These are phyloP conservation scores for Orbilia ellipsospora DNA, from an alignment of 2,329 filamentous ascomycete species.

Conservation along the genomic window DNA sequence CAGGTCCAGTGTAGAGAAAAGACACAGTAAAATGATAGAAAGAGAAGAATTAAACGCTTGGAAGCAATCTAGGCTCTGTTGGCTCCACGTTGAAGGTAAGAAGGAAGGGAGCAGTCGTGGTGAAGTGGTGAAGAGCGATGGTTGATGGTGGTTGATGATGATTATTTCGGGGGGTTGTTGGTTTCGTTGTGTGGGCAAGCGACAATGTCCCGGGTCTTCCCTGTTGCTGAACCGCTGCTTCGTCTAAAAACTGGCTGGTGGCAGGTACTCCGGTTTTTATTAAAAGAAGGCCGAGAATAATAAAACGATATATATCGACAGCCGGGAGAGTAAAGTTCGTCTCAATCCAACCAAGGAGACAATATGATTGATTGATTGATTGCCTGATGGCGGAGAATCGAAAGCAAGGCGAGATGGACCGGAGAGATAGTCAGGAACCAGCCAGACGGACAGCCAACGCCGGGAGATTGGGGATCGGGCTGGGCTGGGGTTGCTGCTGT, in stretches of 20 bases:
- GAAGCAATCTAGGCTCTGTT: no score
- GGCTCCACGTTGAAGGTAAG: not conserved
- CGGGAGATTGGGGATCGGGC: slow-evolving; percentile 41
- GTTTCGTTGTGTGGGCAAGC: no score
- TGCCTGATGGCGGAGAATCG: slow-evolving; percentile 1
- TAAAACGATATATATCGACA: no score
- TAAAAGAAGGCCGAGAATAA: no score
- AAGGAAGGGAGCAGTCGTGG: not conserved
- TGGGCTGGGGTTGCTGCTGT: not conserved
- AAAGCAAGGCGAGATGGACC: slow-evolving; percentile 25
- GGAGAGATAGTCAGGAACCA: slow-evolving; percentile 30
- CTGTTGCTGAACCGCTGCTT: no score
- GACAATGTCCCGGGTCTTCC: no score
- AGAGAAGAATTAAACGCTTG: no score
- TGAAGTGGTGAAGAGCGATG: slow-evolving; percentile 5
- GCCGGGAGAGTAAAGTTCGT: no score
- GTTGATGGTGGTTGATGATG: not conserved
- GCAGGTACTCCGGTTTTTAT: no score
- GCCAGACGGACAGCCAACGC: not conserved
- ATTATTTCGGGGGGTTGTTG: not conserved
- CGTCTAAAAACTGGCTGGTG: no score
- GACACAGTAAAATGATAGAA: no score
- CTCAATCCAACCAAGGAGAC: no score
- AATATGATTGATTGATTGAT: not conserved
- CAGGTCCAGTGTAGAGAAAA: not conserved